A percentile compares a stretch with the other conserved stretches of the same genome.
Evolutionary conservation across 1,284 basidiomycete species (phyloP).

Genomic region (Ceratobasidium sp.): DNA sequence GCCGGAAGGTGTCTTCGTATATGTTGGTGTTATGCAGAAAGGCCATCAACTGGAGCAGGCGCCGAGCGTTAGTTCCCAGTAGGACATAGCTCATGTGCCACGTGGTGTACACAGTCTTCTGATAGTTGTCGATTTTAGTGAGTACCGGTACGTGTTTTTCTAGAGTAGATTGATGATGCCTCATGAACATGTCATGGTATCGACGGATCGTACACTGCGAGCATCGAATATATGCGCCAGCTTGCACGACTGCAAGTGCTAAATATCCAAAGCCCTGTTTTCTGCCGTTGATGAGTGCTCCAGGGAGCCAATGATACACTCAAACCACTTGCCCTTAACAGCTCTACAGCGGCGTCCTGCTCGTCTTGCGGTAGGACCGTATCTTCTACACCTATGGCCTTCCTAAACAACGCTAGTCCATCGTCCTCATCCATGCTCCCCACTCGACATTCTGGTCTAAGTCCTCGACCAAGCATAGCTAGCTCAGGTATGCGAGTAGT

Average conservation of each 20-base stretch:
- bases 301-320: not conserved
- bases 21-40: too few species aligned
- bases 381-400: not conserved
- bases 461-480: not conserved
- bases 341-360: not conserved
- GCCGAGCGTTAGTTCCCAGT: too few species aligned
- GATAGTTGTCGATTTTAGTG: too few species aligned
- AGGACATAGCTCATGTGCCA: too few species aligned
- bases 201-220: not conserved
- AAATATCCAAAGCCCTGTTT: conserved; percentile 1
- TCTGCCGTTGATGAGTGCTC: not conserved
- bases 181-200: conserved; percentile 1
- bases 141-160: too few species aligned
- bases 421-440: not conserved
- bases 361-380: not conserved
- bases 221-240: not conserved
- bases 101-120: too few species aligned
- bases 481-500: conserved; percentile 15
- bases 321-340: not conserved
- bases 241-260: conserved; percentile 20
- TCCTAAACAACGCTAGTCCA: not conserved
- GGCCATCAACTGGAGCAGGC: too few species aligned
- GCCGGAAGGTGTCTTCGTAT: too few species aligned
- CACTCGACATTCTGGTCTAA: not conserved
- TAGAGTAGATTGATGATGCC: too few species aligned